phyloP scores from a whole-genome alignment of 495 filamentous ascomycete genomes.

The Trichoderma orchidacearum region DNA sequence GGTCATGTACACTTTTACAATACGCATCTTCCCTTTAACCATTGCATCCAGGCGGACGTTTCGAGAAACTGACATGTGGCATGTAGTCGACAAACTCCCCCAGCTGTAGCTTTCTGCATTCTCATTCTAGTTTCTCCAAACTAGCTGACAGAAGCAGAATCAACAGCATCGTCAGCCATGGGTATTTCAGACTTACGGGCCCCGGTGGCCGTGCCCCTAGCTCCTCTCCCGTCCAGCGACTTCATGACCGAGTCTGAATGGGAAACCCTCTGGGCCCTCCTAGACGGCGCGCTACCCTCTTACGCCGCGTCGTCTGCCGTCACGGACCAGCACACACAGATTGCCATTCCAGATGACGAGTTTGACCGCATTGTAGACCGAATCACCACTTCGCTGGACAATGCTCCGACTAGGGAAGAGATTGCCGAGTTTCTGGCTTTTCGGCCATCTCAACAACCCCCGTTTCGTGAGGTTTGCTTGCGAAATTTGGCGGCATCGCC shows the following conservation, averaged over 20 bases:
- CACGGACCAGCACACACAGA: neutral
- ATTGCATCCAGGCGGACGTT: too few species aligned
- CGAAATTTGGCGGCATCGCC: constrained; percentile 12
- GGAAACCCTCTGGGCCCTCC: neutral
- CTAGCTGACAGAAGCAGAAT: too few species aligned
- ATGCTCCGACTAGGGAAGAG: neutral
- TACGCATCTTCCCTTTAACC: too few species aligned
- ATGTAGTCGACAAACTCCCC: too few species aligned
- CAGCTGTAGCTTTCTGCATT: too few species aligned
- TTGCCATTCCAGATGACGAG: constrained; percentile 1
- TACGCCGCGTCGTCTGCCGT: neutral
- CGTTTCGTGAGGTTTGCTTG: constrained; percentile 11
- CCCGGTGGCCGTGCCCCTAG: neutral
- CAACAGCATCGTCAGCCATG: neutral
- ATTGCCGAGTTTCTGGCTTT: constrained; percentile 23
- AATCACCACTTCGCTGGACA: neutral
- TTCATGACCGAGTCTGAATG: constrained; percentile 1
- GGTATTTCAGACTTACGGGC: neutral
- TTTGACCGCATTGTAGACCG: neutral
- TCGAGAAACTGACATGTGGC: too few species aligned
- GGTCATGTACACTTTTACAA: too few species aligned
- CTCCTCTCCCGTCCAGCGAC: neutral
- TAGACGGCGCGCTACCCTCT: constrained; percentile 1
- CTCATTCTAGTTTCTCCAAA: too few species aligned
- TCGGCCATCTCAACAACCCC: constrained; percentile 13